Evolutionary conservation across 2,329 filamentous ascomycete species (phyloP), one percentile per base, ranked within the genome.

Genomic region (Ophiosphaerella herpotricha): DNA sequence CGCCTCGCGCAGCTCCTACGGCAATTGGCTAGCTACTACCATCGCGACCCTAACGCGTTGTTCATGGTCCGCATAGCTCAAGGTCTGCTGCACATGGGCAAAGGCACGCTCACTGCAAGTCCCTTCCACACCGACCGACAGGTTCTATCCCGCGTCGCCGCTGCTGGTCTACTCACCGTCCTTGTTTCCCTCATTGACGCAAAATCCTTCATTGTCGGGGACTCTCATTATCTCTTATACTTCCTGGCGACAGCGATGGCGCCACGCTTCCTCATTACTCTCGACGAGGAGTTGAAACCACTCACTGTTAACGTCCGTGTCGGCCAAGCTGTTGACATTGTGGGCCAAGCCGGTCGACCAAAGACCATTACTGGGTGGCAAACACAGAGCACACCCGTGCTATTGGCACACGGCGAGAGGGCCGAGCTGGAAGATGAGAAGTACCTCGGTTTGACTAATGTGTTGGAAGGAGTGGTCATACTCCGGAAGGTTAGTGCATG

Each of bases 311-410:
- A 97, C 66, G 94, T 99, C 13, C 89, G 94, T 29, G 93, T 99
- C 38, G 94, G 94, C 74, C 95, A 99, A 77, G 94, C 95, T 13
- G 95, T 99, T 16, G 94, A 99, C 72, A 92, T 99, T 36, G 94
- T 99, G 35, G 95, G 94, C 43, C 94, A 97, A 75, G 94, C 95
- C 11, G 94, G 94, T 72, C 85, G 93, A 56, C 94, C 94, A 61
- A 97, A 99, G 87, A 99, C 94, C 2, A 99, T 99, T 67, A 99
- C 94, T 8, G 94, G 94, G 45, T 99, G 94, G 94, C 94, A 99
- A 77, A 99, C 94, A 60, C 94, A 99, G 80, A 97, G 90, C 78
- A 99, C 94, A n/a, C 94, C 94, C 0, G 94, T 99, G 39, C 80
- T 99, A 51, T 79, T 99, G 64, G 88, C 90, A n/a, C 88, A 96